phyloP scores from a whole-genome alignment of 139 green algal genomes.

The Raphidocelis subcapitata region DNA sequence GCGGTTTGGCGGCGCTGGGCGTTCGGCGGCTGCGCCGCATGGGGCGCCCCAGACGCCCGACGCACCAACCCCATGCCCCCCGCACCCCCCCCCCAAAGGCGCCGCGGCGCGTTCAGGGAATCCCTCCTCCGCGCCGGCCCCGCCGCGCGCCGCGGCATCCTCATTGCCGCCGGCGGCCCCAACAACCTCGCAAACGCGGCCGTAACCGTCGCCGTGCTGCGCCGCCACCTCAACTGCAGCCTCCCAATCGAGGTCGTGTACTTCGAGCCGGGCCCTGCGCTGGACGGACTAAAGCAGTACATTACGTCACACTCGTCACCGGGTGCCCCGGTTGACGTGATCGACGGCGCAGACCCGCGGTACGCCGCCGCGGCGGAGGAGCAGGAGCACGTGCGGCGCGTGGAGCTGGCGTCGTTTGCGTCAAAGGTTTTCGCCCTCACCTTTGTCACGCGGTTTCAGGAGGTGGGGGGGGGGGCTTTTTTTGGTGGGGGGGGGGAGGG shows the following conservation, averaged over 20 bases:
- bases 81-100: too few relatives aligned
- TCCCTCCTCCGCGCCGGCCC: neutral
- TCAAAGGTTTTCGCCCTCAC: constrained; percentile 6
- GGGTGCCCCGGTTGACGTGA: too few relatives aligned
- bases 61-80: too few relatives aligned
- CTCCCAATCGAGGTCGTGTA: neutral
- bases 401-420: neutral
- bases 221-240: neutral
- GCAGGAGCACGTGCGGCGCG: neutral
- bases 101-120: too few relatives aligned
- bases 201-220: neutral
- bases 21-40: too few relatives aligned
- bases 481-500: too few relatives aligned
- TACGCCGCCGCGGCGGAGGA: neutral
- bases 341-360: too few relatives aligned
- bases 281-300: too few relatives aligned
- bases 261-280: neutral
- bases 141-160: neutral
- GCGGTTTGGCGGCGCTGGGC: too few relatives aligned
- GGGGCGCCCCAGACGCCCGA: too few relatives aligned
- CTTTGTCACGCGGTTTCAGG: constrained; percentile 2
- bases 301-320: too few relatives aligned
- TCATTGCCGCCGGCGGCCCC: constrained; percentile 8
- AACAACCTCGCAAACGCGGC: constrained; percentile 24
- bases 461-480: neutral